Evolutionary conservation across 2,329 filamentous ascomycete genomes (phyloP), one percentile per base, ranked within the genome.

Genomic region (Colletotrichum godetiae): DNA sequence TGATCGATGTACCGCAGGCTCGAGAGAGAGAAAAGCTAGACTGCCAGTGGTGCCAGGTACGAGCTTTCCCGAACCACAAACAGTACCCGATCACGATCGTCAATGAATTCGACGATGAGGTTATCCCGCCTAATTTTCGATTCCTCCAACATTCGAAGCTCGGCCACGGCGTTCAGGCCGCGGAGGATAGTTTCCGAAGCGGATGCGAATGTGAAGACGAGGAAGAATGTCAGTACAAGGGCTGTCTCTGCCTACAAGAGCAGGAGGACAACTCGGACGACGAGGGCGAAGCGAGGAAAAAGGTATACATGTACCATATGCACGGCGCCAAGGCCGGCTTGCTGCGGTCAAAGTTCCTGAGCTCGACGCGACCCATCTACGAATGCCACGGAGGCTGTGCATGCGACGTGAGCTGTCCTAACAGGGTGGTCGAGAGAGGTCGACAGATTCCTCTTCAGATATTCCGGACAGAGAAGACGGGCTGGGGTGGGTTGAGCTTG

Each of bases 341-440:
- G 22, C 80, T 93, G 57, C 84, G 89, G 22, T 84, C 85, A 31
- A 84, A 85, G 56, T 84, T 89, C 56, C 84, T 92, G 13, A 77
- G 86, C 29, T 90, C 88, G 31, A 86, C 88, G 52, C 81, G 88
- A 42, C 90, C 92, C 0, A 93, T 97, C 70, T 96, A 95, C 81
- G 94, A 97, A 78, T 97, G 94, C 79, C 94, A 97, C 77, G 84
- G 88, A 2, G 89, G 87, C 10, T 97, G 94, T 81, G 84, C 82
- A 3, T 97, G 94, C 77, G 87, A 87, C 2, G 79, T 81, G 0
- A 76, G 84, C 22, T 97, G 94, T 77, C 91, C 92, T 1, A 96
- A 95, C 78, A 88, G 93, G 5, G 91, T 95, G 0, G 94, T 97
- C 0, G 93, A 95, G 78, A 88, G 92, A 61, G 94, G 94, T 0